Evolutionary conservation across 2,329 filamentous ascomycete species (phyloP).

Genomic region (Ophiostoma novo-ulmi): DNA sequence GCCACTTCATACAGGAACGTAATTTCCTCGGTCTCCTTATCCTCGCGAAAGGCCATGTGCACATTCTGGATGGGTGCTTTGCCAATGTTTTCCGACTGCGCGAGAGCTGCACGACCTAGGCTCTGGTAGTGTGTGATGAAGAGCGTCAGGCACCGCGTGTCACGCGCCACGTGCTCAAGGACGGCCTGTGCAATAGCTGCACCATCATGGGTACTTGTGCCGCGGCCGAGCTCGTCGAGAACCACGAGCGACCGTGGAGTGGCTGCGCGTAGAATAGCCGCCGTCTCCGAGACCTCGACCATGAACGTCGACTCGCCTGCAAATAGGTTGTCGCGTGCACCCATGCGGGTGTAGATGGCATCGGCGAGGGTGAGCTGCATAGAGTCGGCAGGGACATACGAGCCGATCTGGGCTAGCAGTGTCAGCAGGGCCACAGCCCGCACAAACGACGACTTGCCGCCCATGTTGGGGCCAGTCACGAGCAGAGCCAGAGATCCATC

Average conservation of each 20-base stretch:
- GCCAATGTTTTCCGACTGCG: conserved; percentile 59
- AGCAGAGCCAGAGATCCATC: conserved; percentile 60
- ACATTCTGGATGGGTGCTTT: conserved; percentile 62
- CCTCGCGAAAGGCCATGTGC: conserved; percentile 77
- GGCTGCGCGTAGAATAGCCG: conserved; percentile 82
- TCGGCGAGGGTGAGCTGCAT: conserved; percentile 77
- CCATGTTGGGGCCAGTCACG: conserved; percentile 97
- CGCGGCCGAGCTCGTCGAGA: conserved; percentile 88
- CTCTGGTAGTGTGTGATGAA: conserved; percentile 99
- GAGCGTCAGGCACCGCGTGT: conserved; percentile 71
- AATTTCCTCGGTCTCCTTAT: conserved; percentile 53
- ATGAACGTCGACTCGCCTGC: conserved; percentile 95
- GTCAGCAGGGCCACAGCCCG: conserved; percentile 85
- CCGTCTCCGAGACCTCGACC: conserved; percentile 92
- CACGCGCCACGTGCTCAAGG: conserved; percentile 72
- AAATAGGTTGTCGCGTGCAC: conserved; percentile 92
- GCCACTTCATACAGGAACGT: conserved; percentile 93
- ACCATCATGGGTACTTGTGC: conserved; percentile 91
- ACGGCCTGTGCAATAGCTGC: conserved; percentile 94
- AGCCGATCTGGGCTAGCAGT: conserved; percentile 92
- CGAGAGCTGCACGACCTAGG: conserved; percentile 49
- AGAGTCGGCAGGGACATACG: conserved; percentile 77
- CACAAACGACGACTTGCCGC: conserved; percentile 96
- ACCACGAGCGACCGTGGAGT: conserved; percentile 82
- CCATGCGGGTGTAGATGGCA: conserved; percentile 91